Evolutionary conservation across 2,329 filamentous ascomycete genomes (phyloP), one percentile per base, ranked within the genome.

Genomic region (Cladophialophora immunda): DNA sequence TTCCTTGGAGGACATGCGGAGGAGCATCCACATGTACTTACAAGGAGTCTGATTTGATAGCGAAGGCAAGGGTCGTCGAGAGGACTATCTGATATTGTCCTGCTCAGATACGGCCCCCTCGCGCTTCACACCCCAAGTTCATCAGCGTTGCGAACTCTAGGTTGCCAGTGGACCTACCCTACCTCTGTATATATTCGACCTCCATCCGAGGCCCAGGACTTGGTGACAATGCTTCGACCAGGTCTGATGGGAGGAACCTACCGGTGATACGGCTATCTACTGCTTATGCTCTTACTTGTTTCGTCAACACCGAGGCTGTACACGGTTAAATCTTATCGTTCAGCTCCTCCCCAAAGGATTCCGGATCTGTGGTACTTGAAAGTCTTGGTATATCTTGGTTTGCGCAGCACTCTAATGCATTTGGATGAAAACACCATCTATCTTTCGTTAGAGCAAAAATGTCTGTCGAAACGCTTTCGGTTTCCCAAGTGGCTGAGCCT

Each of bases 401-500:
- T 50, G 22, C 22, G 22, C 45, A 25, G 8, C 45, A 50, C 19
- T 50, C 19, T 50, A 4, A 19, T 47, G 8, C 45, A 13, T 4
- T 25, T 19, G 22, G 3, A 15, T 25, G 45, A 4, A 25, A 27
- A 25, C 22, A 13, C 27, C 19, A 13, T 27, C 22, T 22, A 11
- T 50, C 45, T 13, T 25, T 27, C 11, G 19, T 25, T 50, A 25
- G 22, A 50, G 45, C 45, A 50, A 25, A 22, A 25, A 50, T 50
- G 45, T 25, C 45, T 50, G 45, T 50, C 45, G 45, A 50, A 50
- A 50, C 19, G 19, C 45, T 50, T 50, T 50, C 45, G 5, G 45
- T 50, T 25, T 25, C 45, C 27, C 45, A 25, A 15, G 19, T 25
- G 8, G 19, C 45, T 25, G 45, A 50, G 22, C 22, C 45, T 11